Evolutionary conservation across 2,329 filamentous ascomycete genomes (phyloP), one percentile per base, ranked within the genome.

Genomic region (Coniella lustricola): DNA sequence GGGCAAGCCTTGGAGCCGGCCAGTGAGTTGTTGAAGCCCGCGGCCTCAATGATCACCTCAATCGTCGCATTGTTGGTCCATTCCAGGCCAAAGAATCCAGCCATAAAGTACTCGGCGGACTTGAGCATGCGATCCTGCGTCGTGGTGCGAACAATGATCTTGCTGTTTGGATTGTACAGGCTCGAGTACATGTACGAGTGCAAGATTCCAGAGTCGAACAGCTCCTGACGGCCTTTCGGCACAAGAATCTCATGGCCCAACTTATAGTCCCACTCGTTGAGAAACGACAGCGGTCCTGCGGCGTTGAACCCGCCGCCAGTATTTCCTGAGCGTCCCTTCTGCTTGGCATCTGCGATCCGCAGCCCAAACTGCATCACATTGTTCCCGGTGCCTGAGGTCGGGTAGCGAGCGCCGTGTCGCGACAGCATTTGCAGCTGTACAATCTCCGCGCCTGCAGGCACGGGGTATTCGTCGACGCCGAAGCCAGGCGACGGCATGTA

Each of bases 121-220:
- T 89, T 82, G 18, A 85, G 69, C 85, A 90, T 90, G 20, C 86
- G 79, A 60, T 87, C 81, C 61, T 90, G 84, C 1, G 85, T 87
- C 46, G 85, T 88, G 1, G 84, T 87, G 22, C 85, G 75, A 14
- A 81, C 84, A 49, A 89, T 77, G 51, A 90, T 81, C 66, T 87
- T 89, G 64, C 74, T 82, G 48, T 78, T 75, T 4, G 85, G 79
- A 56, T 88, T 84, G 58, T 87, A 88, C 18, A 90, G 67, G 52
- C 78, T 74, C 7, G 77, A 80, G 58, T 88, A 88, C 67, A 83
- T 79, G 64, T 88, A 89, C 56, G 82, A 82, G 61, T 88, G 84
- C 40, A 86, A 62, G 1, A 85, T 55, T 65, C 72, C 74, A 43
- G 81, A 85, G 34, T 87, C 77, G 55, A 84, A 88, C 1, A 87